These are phyloP conservation scores for Aspergillus kassunensis DNA, from an alignment of 495 filamentous ascomycete genomes.

Conservation along the genomic window DNA sequence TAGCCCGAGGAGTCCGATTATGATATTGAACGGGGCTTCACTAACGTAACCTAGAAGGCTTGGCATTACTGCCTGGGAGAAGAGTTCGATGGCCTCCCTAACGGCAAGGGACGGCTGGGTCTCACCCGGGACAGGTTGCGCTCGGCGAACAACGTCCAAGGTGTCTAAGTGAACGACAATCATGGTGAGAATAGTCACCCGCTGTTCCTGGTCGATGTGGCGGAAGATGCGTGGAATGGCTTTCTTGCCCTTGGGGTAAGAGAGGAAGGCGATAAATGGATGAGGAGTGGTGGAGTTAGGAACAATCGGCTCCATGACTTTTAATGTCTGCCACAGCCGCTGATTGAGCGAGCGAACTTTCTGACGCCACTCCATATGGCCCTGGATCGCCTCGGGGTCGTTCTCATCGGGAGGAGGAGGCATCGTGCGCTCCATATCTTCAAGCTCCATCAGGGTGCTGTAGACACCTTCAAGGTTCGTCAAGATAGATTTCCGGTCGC, in stretches of 20 bases:
- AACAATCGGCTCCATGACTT: constrained; percentile 86
- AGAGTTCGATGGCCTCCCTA: constrained; percentile 89
- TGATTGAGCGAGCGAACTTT: constrained; percentile 69
- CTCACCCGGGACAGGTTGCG: constrained; percentile 64
- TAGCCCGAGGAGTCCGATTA: constrained; percentile 81
- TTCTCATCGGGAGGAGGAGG: constrained; percentile 64
- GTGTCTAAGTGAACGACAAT: constrained; percentile 91
- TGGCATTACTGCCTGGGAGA: constrained; percentile 81
- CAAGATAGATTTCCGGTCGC: constrained; percentile 78
- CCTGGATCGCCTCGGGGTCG: constrained; percentile 58
- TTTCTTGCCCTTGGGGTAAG: constrained; percentile 94
- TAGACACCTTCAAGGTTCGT: constrained; percentile 85
- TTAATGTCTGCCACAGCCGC: constrained; percentile 76
- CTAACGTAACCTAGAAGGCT: constrained; percentile 82
- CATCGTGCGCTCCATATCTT: constrained; percentile 89
- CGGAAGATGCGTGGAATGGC: constrained; percentile 91
- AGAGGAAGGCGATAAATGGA: constrained; percentile 94
- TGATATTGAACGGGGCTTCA: constrained; percentile 84
- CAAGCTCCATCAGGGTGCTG: constrained; percentile 80
- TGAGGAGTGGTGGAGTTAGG: constrained; percentile 68
- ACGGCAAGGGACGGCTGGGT: constrained; percentile 64
- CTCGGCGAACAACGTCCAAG: constrained; percentile 81
- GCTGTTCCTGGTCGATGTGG: constrained; percentile 86
- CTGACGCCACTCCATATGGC: constrained; percentile 67
- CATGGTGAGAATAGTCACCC: constrained; percentile 89